Evolutionary conservation across 1,284 basidiomycete genomes (phyloP).

Genomic region (Fomes fomentarius): DNA sequence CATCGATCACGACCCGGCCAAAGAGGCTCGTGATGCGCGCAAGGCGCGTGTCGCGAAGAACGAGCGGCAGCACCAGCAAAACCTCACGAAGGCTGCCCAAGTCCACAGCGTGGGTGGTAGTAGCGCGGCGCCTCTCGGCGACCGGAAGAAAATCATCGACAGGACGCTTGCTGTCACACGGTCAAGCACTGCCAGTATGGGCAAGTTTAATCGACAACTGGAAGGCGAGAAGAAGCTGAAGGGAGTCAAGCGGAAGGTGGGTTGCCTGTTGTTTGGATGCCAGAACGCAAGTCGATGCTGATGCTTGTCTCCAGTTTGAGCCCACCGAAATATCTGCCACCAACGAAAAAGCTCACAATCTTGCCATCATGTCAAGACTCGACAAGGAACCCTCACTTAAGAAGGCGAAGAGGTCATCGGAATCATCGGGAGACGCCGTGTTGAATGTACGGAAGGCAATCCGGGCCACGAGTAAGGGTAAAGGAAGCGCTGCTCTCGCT

Average conservation of each 20-base stretch:
- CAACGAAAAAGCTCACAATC: constrained; percentile 72
- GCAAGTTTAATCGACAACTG: constrained; percentile 87
- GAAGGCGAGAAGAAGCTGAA: constrained; percentile 90
- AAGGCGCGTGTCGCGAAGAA: constrained; percentile 88
- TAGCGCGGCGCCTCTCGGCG: constrained; percentile 31
- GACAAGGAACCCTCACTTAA: constrained; percentile 55
- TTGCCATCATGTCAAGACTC: constrained; percentile 79
- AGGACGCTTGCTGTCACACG: constrained; percentile 80
- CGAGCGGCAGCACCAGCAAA: constrained; percentile 79
- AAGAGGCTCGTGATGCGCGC: constrained; percentile 75
- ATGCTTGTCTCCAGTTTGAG: constrained; percentile 63
- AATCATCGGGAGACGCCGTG: constrained; percentile 50
- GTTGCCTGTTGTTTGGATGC: constrained; percentile 24
- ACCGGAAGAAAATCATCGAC: constrained; percentile 78
- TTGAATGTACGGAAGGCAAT: constrained; percentile 90
- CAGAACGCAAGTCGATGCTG: background rate
- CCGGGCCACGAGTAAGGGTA: constrained; percentile 71
- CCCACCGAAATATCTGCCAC: constrained; percentile 70
- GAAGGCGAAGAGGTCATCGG: constrained; percentile 58
- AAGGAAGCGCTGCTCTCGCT: constrained; percentile 61
- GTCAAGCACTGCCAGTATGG: constrained; percentile 90
- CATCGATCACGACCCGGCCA: constrained; percentile 80
- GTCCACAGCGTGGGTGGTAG: constrained; percentile 20
- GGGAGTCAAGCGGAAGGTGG: constrained; percentile 92
- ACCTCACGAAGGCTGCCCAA: constrained; percentile 65